phyloP scores from a whole-genome alignment of 176 grass and related monocot genomes.

The Ensete glaucum region DNA sequence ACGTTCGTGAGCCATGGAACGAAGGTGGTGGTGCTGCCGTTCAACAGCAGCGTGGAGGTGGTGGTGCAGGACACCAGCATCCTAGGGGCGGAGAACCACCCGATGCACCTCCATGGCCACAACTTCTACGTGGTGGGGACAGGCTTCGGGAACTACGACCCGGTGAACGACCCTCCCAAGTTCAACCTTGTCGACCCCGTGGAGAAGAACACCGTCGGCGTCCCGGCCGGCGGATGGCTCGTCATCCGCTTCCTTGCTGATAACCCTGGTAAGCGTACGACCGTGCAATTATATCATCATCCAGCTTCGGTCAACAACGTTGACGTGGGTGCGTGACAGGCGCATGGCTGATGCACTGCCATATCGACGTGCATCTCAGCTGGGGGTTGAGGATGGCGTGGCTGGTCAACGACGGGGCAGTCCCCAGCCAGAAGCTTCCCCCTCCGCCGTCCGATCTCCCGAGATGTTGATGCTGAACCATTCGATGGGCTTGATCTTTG shows the following conservation, averaged over 20 bases:
- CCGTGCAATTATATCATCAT: too few species aligned
- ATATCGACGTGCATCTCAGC: not conserved
- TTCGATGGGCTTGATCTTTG: too few species aligned
- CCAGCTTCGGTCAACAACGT: not conserved
- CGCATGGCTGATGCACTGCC: not conserved
- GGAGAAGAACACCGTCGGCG: conserved; percentile 54
- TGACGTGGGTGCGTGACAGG: not conserved
- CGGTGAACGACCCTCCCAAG: conserved; percentile 14
- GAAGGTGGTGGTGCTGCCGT: conserved; percentile 46
- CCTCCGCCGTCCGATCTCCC: not conserved
- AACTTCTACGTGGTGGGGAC: conserved; percentile 55
- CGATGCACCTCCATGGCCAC: conserved; percentile 53
- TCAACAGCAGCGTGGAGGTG: conserved; percentile 57
- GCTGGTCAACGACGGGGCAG: not conserved
- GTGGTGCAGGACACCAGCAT: conserved; percentile 69
- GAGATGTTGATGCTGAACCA: not conserved
- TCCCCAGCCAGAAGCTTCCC: not conserved
- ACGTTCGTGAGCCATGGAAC: conserved; percentile 48
- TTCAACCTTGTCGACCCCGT: conserved; percentile 57
- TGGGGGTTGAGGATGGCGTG: not conserved
- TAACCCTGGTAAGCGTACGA: conserved; percentile 36
- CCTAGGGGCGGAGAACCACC: conserved; percentile 55
- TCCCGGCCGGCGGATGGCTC: conserved; percentile 51
- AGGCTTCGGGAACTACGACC: conserved; percentile 51
- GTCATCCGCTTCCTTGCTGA: conserved; percentile 65